phyloP scores from a whole-genome alignment of 2,329 filamentous ascomycete genomes.

The Aspergillus fischeri region DNA sequence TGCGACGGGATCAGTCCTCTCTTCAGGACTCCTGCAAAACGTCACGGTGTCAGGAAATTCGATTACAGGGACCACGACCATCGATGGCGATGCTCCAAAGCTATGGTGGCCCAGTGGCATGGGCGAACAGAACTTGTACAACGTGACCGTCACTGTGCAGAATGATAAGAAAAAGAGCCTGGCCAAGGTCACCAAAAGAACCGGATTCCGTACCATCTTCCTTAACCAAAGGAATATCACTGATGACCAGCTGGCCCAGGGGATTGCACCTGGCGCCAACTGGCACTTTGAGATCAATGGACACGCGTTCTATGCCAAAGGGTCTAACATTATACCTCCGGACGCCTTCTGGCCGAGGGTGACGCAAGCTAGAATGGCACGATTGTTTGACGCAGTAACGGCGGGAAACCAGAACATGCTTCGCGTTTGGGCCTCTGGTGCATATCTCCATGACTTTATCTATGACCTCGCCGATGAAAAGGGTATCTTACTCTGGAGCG shows the following conservation, averaged over 20 bases:
- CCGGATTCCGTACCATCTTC: constrained; percentile 61
- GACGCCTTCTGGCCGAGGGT: constrained; percentile 62
- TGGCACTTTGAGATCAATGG: constrained; percentile 66
- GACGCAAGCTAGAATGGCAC: constrained; percentile 48
- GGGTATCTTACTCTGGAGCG: constrained; percentile 59
- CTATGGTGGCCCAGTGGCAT: constrained; percentile 60
- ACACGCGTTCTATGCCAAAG: constrained; percentile 60
- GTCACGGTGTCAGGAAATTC: constrained; percentile 40
- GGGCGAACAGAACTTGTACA: constrained; percentile 56
- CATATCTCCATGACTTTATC: constrained; percentile 59
- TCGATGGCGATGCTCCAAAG: constrained; percentile 45
- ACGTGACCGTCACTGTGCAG: constrained; percentile 49
- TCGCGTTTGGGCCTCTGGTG: constrained; percentile 58
- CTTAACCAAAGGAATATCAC: constrained; percentile 55
- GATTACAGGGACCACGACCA: constrained; percentile 47
- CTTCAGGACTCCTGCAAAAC: constrained; percentile 36
- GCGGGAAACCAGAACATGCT: constrained; percentile 63
- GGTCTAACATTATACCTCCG: constrained; percentile 60
- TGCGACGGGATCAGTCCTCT: constrained; percentile 36
- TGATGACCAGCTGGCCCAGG: constrained; percentile 49
- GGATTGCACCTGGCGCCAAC: constrained; percentile 55
- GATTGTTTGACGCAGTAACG: constrained; percentile 53
- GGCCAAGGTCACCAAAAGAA: constrained; percentile 49
- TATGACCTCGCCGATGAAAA: constrained; percentile 60
- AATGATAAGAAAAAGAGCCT: constrained; percentile 35